Evolutionary conservation across 2,329 filamentous ascomycete species (phyloP).

Genomic region (Pseudocercospora cruenta): DNA sequence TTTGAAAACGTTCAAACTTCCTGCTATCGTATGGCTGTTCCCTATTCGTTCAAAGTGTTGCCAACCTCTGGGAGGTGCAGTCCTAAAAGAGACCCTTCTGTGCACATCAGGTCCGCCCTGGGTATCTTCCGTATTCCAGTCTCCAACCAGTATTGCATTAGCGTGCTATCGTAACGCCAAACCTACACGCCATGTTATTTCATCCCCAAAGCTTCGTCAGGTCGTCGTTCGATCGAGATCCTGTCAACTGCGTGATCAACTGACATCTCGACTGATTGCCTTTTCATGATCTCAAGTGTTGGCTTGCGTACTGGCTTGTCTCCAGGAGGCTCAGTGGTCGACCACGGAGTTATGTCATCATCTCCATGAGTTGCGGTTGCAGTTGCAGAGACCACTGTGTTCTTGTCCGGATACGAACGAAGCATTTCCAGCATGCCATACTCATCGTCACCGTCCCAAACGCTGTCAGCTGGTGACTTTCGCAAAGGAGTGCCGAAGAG

Average conservation of each 20-base stretch:
- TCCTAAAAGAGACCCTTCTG: not conserved
- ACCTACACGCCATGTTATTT: not conserved
- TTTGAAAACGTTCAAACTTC: constrained; percentile 1
- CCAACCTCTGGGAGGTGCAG: not conserved
- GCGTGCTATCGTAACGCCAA: not conserved
- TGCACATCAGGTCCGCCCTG: not conserved
- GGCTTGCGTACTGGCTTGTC: constrained; percentile 8
- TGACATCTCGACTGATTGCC: constrained; percentile 23
- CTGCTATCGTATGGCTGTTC: not conserved
- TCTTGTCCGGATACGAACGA: not conserved
- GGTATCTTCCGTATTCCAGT: not conserved
- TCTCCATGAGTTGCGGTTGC: not conserved
- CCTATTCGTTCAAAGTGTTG: not conserved
- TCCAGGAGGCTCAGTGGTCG: not conserved
- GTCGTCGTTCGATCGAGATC: not conserved
- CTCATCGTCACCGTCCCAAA: constrained; percentile 26
- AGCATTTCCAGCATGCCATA: constrained; percentile 18
- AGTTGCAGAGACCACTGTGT: not conserved
- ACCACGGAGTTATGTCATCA: not conserved
- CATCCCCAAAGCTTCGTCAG: not conserved
- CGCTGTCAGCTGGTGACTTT: constrained; percentile 18
- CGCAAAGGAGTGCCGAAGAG: constrained; percentile 19
- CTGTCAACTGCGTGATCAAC: not conserved
- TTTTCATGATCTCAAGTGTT: constrained; percentile 26
- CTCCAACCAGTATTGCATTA: not conserved